Evolutionary conservation across 345 rosid genomes (phyloP), one percentile per base, ranked within the genome.

Genomic region (Gossypium australe): DNA sequence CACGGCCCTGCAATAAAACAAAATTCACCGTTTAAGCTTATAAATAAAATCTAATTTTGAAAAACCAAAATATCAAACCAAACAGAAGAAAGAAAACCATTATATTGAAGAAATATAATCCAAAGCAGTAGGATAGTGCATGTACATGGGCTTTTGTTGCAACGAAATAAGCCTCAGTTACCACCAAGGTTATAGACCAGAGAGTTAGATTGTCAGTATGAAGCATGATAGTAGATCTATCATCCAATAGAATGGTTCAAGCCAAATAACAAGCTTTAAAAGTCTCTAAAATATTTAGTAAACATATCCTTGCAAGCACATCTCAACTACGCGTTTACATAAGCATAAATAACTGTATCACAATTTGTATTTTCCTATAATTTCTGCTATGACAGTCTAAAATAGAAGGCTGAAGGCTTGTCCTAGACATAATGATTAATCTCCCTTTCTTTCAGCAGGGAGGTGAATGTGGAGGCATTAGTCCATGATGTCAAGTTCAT

Each of bases 1-100:
- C 97, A 80, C 90, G 96, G 29, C 98, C 97, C 99, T 95, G 84
- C 83, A 87, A 81, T 48, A 77, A 48, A 76, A 75, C 67, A 66
- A 61, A 25, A 24, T 73, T 44, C 71, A 55, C 27, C 24, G 27
- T 61, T 55, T 10, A 12, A 70, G 43, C 59, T 75, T 62, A 44
- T 48, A 47, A 68, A 59, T 16, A 27, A 66, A 76, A 74, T 52
- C 22, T 47, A 60, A 41, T 29, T 73, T 64, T 1, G 47, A 60
- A 29, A 58, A 20, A 7, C 24, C 29, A 3, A 10, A 57, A 57
- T 2, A 57, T 22, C 27, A 20, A 20, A 22, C 61, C 12, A 56
- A 16, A 53, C n/a, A 16, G 20, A 53, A 53, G 22, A 22, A 53
- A 17, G 20, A 53, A 71, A 49, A 38, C 13, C 34, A 20, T 49